phyloP scores from a whole-genome alignment of 208 protist species.

The Acanthamoeba quina region DNA sequence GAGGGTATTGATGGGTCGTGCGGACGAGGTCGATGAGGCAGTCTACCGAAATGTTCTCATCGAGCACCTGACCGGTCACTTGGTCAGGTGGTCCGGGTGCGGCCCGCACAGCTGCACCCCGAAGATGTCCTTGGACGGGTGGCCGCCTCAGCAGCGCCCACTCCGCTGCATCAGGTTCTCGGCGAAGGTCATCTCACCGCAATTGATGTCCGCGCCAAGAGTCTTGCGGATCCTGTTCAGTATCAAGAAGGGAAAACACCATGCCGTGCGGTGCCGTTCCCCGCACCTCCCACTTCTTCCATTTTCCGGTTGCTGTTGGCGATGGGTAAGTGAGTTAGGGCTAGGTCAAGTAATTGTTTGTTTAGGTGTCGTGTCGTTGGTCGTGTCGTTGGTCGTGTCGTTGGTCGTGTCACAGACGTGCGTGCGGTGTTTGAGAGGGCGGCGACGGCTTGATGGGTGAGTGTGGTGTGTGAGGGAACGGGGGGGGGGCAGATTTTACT shows the following conservation, averaged over 20 bases:
- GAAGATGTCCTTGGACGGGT: conserved; percentile 96
- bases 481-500: not conserved
- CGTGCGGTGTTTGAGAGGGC: too few species aligned
- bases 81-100: conserved; percentile 74
- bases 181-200: conserved; percentile 96
- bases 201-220: conserved; percentile 95
- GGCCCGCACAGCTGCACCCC: conserved; percentile 92
- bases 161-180: conserved; percentile 93
- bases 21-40: conserved; percentile 96
- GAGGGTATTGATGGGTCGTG: not conserved
- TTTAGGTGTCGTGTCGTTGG: too few species aligned
- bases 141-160: conserved; percentile 95
- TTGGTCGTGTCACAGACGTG: too few species aligned
- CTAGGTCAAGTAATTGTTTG: too few species aligned
- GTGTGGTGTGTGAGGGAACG: not conserved
- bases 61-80: conserved; percentile 78
- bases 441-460: not conserved
- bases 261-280: too few species aligned
- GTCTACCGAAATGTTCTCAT: conserved; percentile 88
- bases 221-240: conserved; percentile 91
- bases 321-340: too few species aligned
- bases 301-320: too few species aligned
- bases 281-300: too few species aligned
- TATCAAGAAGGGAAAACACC: too few species aligned
- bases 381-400: too few species aligned